Conservation (phyloP, 2,329 filamentous ascomycete genomes). For the Cladosporium sp. region DNA sequence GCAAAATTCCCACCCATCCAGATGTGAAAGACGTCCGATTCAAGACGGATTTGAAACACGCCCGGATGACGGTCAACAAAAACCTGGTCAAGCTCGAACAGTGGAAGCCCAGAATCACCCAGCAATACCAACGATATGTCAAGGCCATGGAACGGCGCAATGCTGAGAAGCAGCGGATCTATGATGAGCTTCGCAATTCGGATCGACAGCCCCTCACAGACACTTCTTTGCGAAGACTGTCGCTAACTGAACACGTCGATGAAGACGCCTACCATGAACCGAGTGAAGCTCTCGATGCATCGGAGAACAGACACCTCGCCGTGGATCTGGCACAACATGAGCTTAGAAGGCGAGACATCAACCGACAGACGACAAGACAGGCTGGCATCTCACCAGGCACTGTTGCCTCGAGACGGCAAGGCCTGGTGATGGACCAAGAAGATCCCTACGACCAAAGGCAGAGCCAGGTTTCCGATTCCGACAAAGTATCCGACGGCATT, state of each 20-base stretch:
- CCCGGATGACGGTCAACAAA: conserved; percentile 57
- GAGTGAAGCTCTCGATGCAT: conserved; percentile 54
- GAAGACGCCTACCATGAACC: conserved; percentile 12
- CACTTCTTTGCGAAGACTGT: conserved; percentile 16
- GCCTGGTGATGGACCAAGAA: conserved; percentile 20
- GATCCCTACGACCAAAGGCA: background rate
- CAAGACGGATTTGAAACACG: conserved; percentile 49
- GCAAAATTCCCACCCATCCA: conserved; percentile 71
- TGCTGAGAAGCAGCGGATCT: conserved; percentile 24
- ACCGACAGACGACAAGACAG: conserved; percentile 46
- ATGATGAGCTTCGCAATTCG: conserved; percentile 18
- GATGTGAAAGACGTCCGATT: conserved; percentile 64
- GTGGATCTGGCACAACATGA: conserved; percentile 72
- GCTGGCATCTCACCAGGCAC: conserved; percentile 50
- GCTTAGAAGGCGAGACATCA: conserved; percentile 62
- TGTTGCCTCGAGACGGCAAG: conserved; percentile 25
- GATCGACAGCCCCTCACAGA: conserved; percentile 15
- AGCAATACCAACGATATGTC: conserved; percentile 64
- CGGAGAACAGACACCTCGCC: conserved; percentile 69
- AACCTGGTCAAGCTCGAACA: conserved; percentile 70
- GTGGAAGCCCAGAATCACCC: conserved; percentile 74
- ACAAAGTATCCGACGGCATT: conserved; percentile 19
- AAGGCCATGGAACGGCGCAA: conserved; percentile 44
- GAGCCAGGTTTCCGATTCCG: conserved; percentile 7
- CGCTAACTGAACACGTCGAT: conserved; percentile 8